phyloP scores from a whole-genome alignment of 2,329 filamentous ascomycete species.

The Aspergillus sojae region DNA sequence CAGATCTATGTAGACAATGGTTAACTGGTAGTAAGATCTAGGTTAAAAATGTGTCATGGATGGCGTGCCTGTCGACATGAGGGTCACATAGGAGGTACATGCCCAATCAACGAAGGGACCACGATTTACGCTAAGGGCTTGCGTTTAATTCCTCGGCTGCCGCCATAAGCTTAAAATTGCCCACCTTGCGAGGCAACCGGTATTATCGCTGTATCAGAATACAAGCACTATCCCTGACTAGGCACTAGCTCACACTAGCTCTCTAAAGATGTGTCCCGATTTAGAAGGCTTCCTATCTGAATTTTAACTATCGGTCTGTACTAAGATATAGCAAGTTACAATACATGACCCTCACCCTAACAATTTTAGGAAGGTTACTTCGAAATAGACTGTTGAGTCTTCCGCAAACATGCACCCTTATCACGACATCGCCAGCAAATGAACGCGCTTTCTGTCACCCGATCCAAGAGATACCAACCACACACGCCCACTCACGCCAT shows the following conservation, averaged over 20 bases:
- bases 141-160: not conserved
- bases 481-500: slow-evolving; percentile 9
- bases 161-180: not conserved
- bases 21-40: not conserved
- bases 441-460: slow-evolving; percentile 3
- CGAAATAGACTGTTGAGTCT: not conserved
- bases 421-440: slow-evolving; percentile 33
- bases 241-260: not conserved
- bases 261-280: too few species aligned
- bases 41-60: not conserved
- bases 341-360: not conserved
- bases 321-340: not conserved
- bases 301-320: not conserved
- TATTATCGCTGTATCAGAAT: not conserved
- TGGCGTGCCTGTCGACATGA: not conserved
- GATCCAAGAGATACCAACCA: not conserved
- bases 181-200: too few species aligned
- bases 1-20: not conserved
- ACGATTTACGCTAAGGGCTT: not conserved
- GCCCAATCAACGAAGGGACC: not conserved
- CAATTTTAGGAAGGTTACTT: not conserved
- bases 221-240: rapidly evolving
- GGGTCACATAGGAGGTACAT: not conserved
- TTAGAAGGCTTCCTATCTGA: too few species aligned
- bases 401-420: slow-evolving; percentile 12